Evolutionary conservation across 768 basidiomycete genomes (phyloP).

Genomic region (Lepiota venenata): DNA sequence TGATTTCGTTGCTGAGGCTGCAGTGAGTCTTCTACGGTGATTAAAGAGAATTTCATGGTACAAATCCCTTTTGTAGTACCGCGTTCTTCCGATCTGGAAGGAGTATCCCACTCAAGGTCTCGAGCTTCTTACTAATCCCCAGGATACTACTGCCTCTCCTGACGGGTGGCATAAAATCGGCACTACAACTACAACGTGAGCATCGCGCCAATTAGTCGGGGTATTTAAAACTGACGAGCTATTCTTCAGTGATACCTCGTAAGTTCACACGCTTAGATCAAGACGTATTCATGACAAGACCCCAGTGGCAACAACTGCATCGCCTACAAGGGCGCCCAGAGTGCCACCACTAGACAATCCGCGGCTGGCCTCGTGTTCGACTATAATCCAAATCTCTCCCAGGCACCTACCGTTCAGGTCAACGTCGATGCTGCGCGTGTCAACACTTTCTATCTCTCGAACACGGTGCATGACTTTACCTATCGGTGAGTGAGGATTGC

Average conservation of each 20-base stretch:
- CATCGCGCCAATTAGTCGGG: neutral
- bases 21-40: conserved; percentile 24
- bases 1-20: conserved; percentile 46
- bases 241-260: neutral
- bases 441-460: conserved; percentile 52
- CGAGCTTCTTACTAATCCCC: conserved; percentile 41
- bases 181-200: neutral
- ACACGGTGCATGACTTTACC: conserved; percentile 45
- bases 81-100: conserved; percentile 42
- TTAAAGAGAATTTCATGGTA: neutral
- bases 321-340: conserved; percentile 22
- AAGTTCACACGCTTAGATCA: neutral
- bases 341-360: conserved; percentile 31
- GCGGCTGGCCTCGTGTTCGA: conserved; percentile 29
- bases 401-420: conserved; percentile 29
- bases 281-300: no score
- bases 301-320: conserved; percentile 30
- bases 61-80: conserved; percentile 27
- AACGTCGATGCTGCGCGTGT: conserved; percentile 49
- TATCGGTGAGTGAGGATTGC: conserved; percentile 11
- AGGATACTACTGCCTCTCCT: conserved; percentile 46
- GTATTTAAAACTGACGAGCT: no score
- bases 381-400: conserved; percentile 26
- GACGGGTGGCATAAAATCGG: conserved; percentile 32
- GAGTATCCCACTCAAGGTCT: conserved; percentile 44